phyloP scores from a whole-genome alignment of 2,329 filamentous ascomycete genomes.

The Diaporthe sp. region DNA sequence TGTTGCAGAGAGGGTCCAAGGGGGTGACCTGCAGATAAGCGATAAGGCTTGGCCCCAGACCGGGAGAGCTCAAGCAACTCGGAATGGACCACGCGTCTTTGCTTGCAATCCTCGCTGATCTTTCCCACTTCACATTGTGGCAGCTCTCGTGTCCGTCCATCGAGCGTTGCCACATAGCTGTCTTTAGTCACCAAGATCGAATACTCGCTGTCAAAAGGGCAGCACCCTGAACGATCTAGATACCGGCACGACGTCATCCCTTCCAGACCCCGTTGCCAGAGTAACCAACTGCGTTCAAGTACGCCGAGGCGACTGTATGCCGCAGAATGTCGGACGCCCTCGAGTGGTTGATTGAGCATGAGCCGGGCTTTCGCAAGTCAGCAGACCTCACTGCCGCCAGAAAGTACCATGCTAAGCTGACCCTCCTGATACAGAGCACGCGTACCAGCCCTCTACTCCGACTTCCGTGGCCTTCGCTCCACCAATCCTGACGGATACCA shows the following conservation, averaged over 20 bases:
- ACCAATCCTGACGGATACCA: conserved; percentile 47
- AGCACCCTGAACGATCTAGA: background rate
- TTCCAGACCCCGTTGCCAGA: conserved; percentile 20
- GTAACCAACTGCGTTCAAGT: conserved; percentile 65
- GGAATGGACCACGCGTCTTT: background rate
- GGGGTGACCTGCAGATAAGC: background rate
- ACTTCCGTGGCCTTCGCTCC: conserved; percentile 46
- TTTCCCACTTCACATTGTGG: background rate
- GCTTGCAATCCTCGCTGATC: background rate
- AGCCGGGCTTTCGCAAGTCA: conserved; percentile 49
- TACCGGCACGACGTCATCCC: conserved; percentile 38
- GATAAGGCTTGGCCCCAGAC: conserved; percentile 4
- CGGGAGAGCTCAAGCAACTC: background rate
- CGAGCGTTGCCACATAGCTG: background rate
- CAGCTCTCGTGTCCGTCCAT: background rate
- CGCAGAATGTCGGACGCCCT: conserved; percentile 40
- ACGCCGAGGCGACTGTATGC: conserved; percentile 10
- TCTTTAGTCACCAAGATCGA: background rate
- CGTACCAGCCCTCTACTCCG: conserved; percentile 46
- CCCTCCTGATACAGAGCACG: conserved; percentile 45
- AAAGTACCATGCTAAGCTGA: conserved; percentile 1
- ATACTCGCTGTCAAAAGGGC: background rate
- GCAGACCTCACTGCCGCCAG: background rate
- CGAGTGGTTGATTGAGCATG: conserved; percentile 49
- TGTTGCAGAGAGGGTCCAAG: background rate